phyloP scores from a whole-genome alignment of 106 monocot species.

The Dioscorea alata region DNA sequence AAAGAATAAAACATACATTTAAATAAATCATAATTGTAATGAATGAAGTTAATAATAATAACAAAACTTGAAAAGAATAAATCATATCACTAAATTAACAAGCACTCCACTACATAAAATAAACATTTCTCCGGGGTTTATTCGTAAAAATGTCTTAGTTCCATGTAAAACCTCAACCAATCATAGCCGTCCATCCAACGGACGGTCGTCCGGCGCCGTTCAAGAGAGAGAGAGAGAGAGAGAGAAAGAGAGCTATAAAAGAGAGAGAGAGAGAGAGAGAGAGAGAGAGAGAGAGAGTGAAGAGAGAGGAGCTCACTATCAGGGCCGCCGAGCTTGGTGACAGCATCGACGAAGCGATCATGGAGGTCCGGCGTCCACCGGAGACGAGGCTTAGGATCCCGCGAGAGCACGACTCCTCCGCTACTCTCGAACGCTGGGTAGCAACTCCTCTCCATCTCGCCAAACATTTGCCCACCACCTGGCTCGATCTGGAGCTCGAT shows the following conservation, averaged over 20 bases:
- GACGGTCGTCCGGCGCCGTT: too few relatives aligned
- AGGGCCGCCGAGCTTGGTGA: constrained; percentile 77
- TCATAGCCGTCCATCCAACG: too few relatives aligned
- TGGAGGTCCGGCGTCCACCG: constrained; percentile 92
- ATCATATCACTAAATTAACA: too few relatives aligned
- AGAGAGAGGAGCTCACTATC: constrained; percentile 38
- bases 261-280: too few relatives aligned
- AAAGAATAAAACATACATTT: background rate
- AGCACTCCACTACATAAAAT: too few relatives aligned
- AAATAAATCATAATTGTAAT: too few relatives aligned
- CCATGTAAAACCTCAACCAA: too few relatives aligned
- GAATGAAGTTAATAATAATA: too few relatives aligned
- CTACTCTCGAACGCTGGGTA: background rate
- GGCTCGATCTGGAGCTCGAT: background rate
- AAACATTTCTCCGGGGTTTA: too few relatives aligned
- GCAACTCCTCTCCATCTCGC: background rate
- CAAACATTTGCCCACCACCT: background rate
- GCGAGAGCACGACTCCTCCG: constrained; percentile 29
- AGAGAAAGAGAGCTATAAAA: background rate
- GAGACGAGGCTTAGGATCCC: constrained; percentile 78
- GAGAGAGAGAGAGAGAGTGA: background rate
- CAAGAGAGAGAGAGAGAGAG: too few relatives aligned
- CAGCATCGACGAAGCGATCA: constrained; percentile 79
- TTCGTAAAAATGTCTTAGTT: too few relatives aligned
- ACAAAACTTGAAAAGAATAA: too few relatives aligned